Evolutionary conservation across 2,329 filamentous ascomycete genomes (phyloP).

Genomic region (Colletotrichum sp.): DNA sequence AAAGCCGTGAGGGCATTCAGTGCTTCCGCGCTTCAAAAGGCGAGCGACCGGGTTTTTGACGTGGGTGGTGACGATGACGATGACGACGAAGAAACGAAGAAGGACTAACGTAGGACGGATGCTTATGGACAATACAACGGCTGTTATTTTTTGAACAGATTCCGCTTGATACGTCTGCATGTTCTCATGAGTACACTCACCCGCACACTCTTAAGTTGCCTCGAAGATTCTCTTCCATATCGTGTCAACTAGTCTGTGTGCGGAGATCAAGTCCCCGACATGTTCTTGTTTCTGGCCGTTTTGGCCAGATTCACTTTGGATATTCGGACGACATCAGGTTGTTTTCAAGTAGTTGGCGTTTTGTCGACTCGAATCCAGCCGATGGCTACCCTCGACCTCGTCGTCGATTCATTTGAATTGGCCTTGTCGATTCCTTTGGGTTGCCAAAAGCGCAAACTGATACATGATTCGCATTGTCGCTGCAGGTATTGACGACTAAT

Average conservation of each 20-base stretch:
- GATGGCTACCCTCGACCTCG: not conserved
- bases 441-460: slow-evolving; percentile 19
- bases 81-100: slow-evolving; percentile 55
- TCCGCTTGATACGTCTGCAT: slow-evolving; percentile 7
- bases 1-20: slow-evolving; percentile 80
- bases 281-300: slow-evolving; percentile 53
- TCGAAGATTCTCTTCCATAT: slow-evolving; percentile 76
- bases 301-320: slow-evolving; percentile 45
- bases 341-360: not conserved
- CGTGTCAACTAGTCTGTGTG: slow-evolving; percentile 97
- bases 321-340: slow-evolving; percentile 20
- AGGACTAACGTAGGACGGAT: slow-evolving; percentile 18
- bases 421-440: not conserved
- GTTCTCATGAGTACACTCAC: not conserved
- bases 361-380: slow-evolving; percentile 2
- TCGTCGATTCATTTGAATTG: not conserved
- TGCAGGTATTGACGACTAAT: no score
- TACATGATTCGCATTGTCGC: slow-evolving; percentile 15
- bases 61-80: slow-evolving; percentile 68
- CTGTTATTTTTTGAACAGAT: slow-evolving; percentile 15
- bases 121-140: slow-evolving; percentile 5
- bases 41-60: slow-evolving; percentile 82
- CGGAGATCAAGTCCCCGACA: slow-evolving; percentile 70
- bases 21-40: slow-evolving; percentile 73
- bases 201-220: slow-evolving; percentile 98